Evolutionary conservation across 768 basidiomycete genomes (phyloP), one percentile per base, ranked within the genome.

Genomic region (Mycena galopus): DNA sequence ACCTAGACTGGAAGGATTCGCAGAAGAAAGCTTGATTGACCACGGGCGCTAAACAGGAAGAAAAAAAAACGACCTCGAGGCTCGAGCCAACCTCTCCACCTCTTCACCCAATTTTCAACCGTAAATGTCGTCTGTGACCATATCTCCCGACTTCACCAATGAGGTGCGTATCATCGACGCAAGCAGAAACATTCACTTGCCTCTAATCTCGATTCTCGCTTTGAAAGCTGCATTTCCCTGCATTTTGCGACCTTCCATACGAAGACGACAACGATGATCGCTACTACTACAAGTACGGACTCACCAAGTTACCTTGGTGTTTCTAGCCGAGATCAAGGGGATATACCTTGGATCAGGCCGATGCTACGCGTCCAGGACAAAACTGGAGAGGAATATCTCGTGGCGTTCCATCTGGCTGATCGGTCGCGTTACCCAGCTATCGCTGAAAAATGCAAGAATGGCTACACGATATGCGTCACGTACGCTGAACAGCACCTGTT

Each of bases 241-340:
- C 65, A 7, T 81, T 80, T 42, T 11, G 8, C 10, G 63, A 71
- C n/a, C 76, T 82, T 4, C 81, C 81, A 5, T 47, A 39, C 12
- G 80, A 80, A 50, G 37, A 77, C 44, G 73, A 71, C 30, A 50
- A 75, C 39, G 71, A 80, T 58, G 21, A 71, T 3, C 42, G n/a
- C 2, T 59, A 67, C 42, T 59, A 35, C 39, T 47, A 42, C 14
- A 16, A 61, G 1, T 37, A 66, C 27, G 71, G 77, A n/a, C 17
- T 53, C 37, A 78, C 77, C 6, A 68, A 44, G 37, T 72, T 67
- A 42, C 82, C 81, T 73, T 82, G 81, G 81, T 83, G 82, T 75
- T 82, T 35, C 74, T 83, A 17, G 81, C 77, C 12, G 79, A 82
- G 64, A 81, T 82, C 44, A 69, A 78, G 29, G 59, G 67, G 25